These are phyloP conservation scores for Oryza glumipatula DNA, from an alignment of 176 grass and related monocot species.

Conservation along the genomic window DNA sequence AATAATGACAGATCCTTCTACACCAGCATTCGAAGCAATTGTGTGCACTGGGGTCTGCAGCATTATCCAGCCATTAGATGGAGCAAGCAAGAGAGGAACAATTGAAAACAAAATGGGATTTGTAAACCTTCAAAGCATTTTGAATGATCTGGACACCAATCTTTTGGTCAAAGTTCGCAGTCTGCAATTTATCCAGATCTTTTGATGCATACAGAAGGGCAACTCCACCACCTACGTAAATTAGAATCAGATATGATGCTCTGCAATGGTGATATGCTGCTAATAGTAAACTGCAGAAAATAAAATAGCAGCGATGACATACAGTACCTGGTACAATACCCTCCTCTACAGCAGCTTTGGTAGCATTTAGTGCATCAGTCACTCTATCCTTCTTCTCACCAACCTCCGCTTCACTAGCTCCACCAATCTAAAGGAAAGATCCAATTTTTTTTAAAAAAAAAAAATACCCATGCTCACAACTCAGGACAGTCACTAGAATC, in stretches of 20 bases:
- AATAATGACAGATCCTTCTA: constrained; percentile 69
- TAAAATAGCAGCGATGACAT: not conserved
- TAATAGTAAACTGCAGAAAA: not conserved
- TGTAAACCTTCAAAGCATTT: constrained; percentile 68
- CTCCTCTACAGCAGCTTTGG: constrained; percentile 72
- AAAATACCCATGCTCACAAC: not conserved
- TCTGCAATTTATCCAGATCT: constrained; percentile 76
- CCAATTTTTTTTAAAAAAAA: not conserved
- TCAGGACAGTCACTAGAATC: not conserved
- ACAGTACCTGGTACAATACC: constrained; percentile 58
- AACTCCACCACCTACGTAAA: constrained; percentile 75
- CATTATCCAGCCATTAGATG: constrained; percentile 18
- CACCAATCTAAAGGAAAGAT: constrained; percentile 48
- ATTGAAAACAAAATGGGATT: not conserved
- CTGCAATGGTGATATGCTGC: not conserved
- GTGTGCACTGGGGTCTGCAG: constrained; percentile 73
- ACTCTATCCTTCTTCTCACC: constrained; percentile 69
- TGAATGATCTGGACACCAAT: constrained; percentile 99
- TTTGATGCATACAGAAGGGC: constrained; percentile 96
- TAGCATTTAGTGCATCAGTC: constrained; percentile 60
- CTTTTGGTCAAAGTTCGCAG: constrained; percentile 92
- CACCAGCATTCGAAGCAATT: constrained; percentile 81
- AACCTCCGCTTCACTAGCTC: constrained; percentile 62
- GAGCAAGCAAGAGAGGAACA: not conserved
- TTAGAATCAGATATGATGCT: not conserved